phyloP scores from a whole-genome alignment of 2,329 filamentous ascomycete species.

The Epichloe amarillans region DNA sequence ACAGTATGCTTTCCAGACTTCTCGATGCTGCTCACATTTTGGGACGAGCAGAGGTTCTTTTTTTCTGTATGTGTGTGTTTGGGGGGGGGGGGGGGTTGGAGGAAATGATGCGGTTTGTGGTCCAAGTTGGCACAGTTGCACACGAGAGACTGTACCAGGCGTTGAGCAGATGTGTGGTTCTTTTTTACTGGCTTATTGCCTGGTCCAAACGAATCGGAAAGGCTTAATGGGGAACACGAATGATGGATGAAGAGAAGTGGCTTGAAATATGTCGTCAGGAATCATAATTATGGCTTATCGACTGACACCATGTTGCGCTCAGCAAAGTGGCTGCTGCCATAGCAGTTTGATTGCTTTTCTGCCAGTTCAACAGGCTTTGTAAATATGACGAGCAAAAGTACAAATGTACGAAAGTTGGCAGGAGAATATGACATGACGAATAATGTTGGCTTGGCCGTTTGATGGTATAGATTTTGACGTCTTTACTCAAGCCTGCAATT shows the following conservation, averaged over 20 bases:
- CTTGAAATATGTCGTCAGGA: not conserved
- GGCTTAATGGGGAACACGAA: slow-evolving; percentile 5
- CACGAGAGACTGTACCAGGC: slow-evolving; percentile 15
- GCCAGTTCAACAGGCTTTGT: slow-evolving; percentile 5
- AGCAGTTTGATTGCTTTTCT: not conserved
- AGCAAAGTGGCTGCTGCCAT: slow-evolving; percentile 7
- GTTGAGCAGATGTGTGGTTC: slow-evolving; percentile 8
- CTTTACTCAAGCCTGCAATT: not conserved
- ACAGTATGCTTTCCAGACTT: not conserved
- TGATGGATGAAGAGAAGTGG: not conserved
- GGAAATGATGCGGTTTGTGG: slow-evolving; percentile 12
- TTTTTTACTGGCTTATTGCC: not conserved
- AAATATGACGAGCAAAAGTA: slow-evolving; percentile 7
- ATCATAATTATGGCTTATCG: slow-evolving; percentile 10
- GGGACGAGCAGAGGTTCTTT: not conserved
- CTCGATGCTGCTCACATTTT: not conserved
- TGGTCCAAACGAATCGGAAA: not conserved
- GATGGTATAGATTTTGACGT: not conserved
- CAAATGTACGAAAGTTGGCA: slow-evolving; percentile 1
- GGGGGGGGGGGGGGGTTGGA: not conserved
- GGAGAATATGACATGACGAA: not conserved
- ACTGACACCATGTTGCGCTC: slow-evolving; percentile 10
- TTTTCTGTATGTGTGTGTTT: too few species aligned
- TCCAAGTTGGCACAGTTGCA: slow-evolving; percentile 13
- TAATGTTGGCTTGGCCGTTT: not conserved